These are phyloP conservation scores for Vanrija sp. DNA, from an alignment of 1,284 basidiomycete genomes.

Conservation along the genomic window DNA sequence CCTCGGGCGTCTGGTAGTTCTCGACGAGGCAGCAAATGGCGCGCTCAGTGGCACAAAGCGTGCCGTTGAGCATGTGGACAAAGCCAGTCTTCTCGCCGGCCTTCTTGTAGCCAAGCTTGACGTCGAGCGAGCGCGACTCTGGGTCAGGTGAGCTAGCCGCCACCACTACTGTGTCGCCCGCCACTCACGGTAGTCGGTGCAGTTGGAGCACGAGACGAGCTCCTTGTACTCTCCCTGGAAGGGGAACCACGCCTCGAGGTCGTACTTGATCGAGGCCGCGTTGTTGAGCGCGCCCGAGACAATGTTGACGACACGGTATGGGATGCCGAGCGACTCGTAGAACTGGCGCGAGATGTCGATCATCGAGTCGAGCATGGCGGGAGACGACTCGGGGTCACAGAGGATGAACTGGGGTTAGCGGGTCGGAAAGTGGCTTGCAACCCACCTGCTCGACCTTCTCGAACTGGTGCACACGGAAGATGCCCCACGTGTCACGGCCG, in stretches of 20 bases:
- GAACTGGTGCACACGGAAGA: constrained; percentile 99
- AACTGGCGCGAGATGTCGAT: constrained; percentile 84
- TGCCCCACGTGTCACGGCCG: constrained; percentile 98
- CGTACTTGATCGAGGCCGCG: constrained; percentile 94
- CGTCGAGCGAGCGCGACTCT: constrained; percentile 78
- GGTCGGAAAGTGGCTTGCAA: constrained; percentile 7
- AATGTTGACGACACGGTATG: constrained; percentile 92
- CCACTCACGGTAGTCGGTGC: constrained; percentile 85
- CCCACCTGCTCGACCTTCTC: constrained; percentile 85
- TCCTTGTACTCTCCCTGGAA: constrained; percentile 97
- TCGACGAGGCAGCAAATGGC: constrained; percentile 97
- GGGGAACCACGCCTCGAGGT: constrained; percentile 99
- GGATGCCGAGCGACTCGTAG: constrained; percentile 87
- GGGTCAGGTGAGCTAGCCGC: constrained; percentile 56
- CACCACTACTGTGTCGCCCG: no score
- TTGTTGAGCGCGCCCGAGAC: constrained; percentile 95
- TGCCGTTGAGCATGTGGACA: constrained; percentile 97
- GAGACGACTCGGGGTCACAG: constrained; percentile 88
- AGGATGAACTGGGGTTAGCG: constrained; percentile 72
- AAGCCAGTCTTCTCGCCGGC: constrained; percentile 84
- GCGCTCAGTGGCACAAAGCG: constrained; percentile 92
- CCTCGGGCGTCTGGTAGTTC: constrained; percentile 96
- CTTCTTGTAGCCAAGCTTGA: constrained; percentile 81
- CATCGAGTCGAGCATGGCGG: constrained; percentile 92
- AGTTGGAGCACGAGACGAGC: constrained; percentile 84